Conservation (phyloP, 768 basidiomycete species). For the Glaciozyma martinii region DNA sequence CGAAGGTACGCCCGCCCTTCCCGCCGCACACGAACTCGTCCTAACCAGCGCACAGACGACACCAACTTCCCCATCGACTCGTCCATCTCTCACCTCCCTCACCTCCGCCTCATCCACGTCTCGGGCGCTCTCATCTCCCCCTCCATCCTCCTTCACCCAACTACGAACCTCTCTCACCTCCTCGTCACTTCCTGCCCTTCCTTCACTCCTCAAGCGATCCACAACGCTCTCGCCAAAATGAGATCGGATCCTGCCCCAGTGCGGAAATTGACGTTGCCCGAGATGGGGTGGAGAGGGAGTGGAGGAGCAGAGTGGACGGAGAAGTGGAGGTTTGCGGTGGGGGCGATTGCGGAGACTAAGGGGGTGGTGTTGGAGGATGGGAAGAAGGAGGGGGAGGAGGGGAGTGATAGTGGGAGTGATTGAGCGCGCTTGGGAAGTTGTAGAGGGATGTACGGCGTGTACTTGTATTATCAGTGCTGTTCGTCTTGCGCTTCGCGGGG, state of each 20-base stretch:
- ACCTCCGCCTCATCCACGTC: conserved; percentile 19
- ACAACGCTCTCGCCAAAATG: conserved; percentile 20
- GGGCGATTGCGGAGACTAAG: conserved; percentile 24
- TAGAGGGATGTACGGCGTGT: too few species aligned
- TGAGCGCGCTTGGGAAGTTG: background rate
- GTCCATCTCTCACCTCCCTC: conserved; percentile 14
- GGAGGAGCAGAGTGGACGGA: conserved; percentile 12
- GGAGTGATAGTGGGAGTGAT: conserved; percentile 5
- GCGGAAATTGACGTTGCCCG: conserved; percentile 18
- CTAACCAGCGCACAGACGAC: conserved; percentile 23
- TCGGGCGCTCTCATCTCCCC: conserved; percentile 23
- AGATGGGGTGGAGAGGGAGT: conserved; percentile 9
- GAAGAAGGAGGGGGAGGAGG: conserved; percentile 2
- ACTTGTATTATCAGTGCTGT: too few species aligned
- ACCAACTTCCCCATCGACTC: conserved; percentile 22
- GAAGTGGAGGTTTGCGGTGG: conserved; percentile 25
- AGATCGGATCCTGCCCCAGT: conserved; percentile 10
- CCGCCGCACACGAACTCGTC: too few species aligned
- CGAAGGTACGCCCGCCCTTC: conserved; percentile 14
- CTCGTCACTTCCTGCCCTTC: conserved; percentile 15
- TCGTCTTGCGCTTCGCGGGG: too few species aligned
- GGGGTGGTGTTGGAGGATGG: conserved; percentile 15
- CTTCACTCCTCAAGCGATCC: conserved; percentile 22
- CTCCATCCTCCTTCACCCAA: conserved; percentile 7
- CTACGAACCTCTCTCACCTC: conserved; percentile 16